phyloP scores from a whole-genome alignment of 805 yeast species.

The Metschnikowia picachoensis region DNA sequence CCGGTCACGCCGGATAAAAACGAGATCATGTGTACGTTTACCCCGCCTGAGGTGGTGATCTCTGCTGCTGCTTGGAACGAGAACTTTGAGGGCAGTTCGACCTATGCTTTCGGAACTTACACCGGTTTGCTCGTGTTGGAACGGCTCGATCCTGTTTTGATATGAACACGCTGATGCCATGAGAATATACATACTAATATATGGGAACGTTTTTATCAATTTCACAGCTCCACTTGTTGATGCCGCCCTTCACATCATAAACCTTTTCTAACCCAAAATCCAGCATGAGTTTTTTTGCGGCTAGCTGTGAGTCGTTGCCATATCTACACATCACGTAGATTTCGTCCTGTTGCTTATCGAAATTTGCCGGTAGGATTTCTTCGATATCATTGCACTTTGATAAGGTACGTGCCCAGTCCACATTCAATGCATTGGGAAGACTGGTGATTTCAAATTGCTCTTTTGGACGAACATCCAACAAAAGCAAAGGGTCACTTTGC shows the following conservation, averaged over 20 bases:
- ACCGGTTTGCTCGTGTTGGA: conserved; percentile 50
- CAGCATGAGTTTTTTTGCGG: conserved; percentile 54
- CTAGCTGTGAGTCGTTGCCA: conserved; percentile 89
- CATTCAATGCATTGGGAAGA: conserved; percentile 55
- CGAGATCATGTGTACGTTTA: conserved; percentile 27
- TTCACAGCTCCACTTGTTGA: conserved; percentile 58
- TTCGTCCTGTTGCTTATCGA: conserved; percentile 20
- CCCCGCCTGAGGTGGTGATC: conserved; percentile 49
- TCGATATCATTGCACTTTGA: conserved; percentile 18
- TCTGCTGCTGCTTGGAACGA: conserved; percentile 59
- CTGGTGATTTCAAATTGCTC: conserved; percentile 71
- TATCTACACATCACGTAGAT: conserved; percentile 72
- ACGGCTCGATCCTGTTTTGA: conserved; percentile 26
- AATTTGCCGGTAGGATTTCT: conserved; percentile 17
- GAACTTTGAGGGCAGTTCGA: conserved; percentile 35
- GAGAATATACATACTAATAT: conserved; percentile 4
- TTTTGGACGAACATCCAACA: conserved; percentile 75
- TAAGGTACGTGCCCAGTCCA: conserved; percentile 55
- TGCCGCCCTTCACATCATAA: conserved; percentile 75
- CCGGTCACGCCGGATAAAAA: conserved; percentile 28
- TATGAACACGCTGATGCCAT: background rate
- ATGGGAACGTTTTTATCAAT: conserved; percentile 43
- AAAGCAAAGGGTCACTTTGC: conserved; percentile 27
- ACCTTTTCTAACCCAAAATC: conserved; percentile 47
- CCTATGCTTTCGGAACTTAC: conserved; percentile 51